These are phyloP conservation scores for Nepenthes mirabilis DNA, from an alignment of 148 eudicot genomes.

Conservation along the genomic window DNA sequence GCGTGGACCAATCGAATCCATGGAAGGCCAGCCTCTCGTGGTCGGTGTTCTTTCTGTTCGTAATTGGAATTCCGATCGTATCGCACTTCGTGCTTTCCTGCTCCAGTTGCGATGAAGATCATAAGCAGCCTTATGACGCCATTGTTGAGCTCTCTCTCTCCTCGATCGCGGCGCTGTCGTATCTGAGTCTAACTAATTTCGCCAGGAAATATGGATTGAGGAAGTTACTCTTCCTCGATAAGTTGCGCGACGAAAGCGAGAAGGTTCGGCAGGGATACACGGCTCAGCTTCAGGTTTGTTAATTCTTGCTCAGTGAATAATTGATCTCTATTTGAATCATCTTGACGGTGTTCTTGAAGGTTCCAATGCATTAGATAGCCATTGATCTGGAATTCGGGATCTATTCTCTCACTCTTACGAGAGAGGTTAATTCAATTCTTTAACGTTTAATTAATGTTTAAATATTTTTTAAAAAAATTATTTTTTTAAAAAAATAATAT, in stretches of 20 bases:
- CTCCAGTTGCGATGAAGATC: slow-evolving; percentile 29
- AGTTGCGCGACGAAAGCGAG: slow-evolving; percentile 47
- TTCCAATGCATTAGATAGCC: neutral
- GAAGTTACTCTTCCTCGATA: slow-evolving; percentile 67
- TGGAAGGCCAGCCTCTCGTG: slow-evolving; percentile 50
- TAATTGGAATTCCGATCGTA: slow-evolving; percentile 43
- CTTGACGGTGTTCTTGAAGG: neutral
- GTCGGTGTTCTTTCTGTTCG: slow-evolving; percentile 48
- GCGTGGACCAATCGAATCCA: slow-evolving; percentile 53
- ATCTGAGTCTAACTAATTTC: slow-evolving; percentile 40
- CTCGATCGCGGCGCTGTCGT: slow-evolving; percentile 38
- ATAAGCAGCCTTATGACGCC: slow-evolving; percentile 50
- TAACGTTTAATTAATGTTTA: too few relatives aligned
- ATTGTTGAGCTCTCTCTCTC: slow-evolving; percentile 64
- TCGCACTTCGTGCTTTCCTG: slow-evolving; percentile 49
- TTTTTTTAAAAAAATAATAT: too few relatives aligned
- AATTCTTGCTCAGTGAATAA: too few relatives aligned
- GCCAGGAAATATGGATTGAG: slow-evolving; percentile 52
- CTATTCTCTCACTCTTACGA: too few relatives aligned
- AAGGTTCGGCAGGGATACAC: slow-evolving; percentile 50
- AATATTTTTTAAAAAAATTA: too few relatives aligned
- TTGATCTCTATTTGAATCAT: neutral
- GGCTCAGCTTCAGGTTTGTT: slow-evolving; percentile 52
- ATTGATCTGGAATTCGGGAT: neutral
- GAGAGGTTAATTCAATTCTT: too few relatives aligned